Conservation (phyloP, 208 protist genomes). For the Sergeia podlipaevii region DNA sequence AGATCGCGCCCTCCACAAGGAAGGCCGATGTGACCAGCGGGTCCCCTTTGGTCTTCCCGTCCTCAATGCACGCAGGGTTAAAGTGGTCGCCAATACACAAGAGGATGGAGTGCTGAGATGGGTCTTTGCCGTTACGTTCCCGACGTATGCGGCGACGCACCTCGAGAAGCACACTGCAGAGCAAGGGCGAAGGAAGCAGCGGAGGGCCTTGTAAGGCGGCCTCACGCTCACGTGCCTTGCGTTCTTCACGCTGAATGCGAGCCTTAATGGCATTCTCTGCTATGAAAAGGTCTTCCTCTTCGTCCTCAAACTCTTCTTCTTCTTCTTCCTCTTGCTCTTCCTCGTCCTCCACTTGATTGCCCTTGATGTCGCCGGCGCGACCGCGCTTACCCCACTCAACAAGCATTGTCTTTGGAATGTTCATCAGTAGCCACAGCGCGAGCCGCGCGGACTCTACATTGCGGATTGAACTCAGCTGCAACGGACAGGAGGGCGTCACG, state of each 20-base stretch:
- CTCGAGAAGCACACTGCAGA: conserved; percentile 51
- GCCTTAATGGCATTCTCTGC: conserved; percentile 5
- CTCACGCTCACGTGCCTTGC: neutral
- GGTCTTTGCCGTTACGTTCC: conserved; percentile 20
- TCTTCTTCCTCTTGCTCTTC: conserved; percentile 10
- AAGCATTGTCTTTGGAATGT: conserved; percentile 33
- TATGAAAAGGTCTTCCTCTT: too few species aligned
- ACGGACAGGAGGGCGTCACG: conserved; percentile 36
- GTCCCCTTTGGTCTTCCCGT: conserved; percentile 39
- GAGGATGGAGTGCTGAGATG: conserved; percentile 42
- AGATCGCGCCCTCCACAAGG: neutral
- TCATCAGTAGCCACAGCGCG: conserved; percentile 57
- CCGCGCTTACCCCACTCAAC: conserved; percentile 46
- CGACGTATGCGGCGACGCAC: conserved; percentile 53
- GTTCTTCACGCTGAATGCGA: neutral
- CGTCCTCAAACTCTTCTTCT: too few species aligned
- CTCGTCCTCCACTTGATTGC: conserved; percentile 2
- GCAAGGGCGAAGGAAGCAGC: conserved; percentile 46
- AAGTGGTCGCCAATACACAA: conserved; percentile 28
- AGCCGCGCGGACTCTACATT: conserved; percentile 42
- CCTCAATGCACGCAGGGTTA: conserved; percentile 35
- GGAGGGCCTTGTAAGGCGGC: neutral
- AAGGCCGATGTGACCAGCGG: conserved; percentile 56
- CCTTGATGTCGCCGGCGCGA: neutral
- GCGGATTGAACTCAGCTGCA: conserved; percentile 19